Evolutionary conservation across 441 rosid genomes (phyloP).

Genomic region (Adansonia madagascariensis): DNA sequence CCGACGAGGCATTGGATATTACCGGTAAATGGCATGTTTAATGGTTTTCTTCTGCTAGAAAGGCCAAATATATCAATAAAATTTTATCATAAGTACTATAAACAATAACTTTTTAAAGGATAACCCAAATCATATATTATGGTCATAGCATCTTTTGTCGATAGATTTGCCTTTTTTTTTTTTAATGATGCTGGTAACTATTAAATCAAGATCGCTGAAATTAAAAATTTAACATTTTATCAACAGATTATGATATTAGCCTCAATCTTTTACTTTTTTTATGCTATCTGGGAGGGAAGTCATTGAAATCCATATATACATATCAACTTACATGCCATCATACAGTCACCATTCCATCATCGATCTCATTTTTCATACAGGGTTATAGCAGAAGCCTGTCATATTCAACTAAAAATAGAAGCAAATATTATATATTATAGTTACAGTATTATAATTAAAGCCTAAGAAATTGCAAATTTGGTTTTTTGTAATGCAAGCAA

Average conservation of each 20-base stretch:
- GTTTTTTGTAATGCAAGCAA: neutral
- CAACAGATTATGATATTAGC: no score
- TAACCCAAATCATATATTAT: neutral
- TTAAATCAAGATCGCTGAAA: no score
- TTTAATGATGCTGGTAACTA: no score
- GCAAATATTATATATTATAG: neutral
- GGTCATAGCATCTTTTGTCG: neutral
- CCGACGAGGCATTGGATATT: slow-evolving; percentile 2
- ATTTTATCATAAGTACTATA: neutral
- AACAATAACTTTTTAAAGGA: neutral
- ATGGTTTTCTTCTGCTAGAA: slow-evolving; percentile 4
- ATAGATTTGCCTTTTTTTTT: neutral
- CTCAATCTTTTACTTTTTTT: no score
- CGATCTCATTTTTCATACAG: neutral
- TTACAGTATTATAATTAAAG: neutral
- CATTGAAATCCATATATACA: neutral
- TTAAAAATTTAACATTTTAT: no score
- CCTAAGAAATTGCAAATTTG: neutral
- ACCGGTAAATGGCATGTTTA: slow-evolving; percentile 10
- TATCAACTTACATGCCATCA: neutral
- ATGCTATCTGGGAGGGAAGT: neutral
- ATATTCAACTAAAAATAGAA: neutral
- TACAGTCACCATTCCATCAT: neutral
- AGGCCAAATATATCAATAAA: neutral
- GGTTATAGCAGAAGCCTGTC: neutral